A percentile compares a stretch with the other conserved stretches of the same genome.
Evolutionary conservation across 108 stramenopile species (phyloP).

Genomic region (Skeletonema potamos): DNA sequence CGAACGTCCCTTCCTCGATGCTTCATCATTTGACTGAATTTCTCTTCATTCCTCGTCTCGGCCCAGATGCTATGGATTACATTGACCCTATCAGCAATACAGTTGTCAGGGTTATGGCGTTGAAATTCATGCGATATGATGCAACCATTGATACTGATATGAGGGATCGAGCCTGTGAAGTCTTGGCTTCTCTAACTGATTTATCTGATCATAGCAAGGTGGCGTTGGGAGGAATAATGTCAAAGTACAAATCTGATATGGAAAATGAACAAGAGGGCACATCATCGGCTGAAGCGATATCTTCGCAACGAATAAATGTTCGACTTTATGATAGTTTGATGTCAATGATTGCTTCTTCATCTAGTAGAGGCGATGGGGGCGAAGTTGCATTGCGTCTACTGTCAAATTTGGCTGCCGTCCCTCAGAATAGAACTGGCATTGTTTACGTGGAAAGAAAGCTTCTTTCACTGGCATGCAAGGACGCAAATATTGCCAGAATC

Average conservation of each 20-base stretch:
- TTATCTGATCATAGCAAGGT: conserved; percentile 57
- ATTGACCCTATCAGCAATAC: conserved; percentile 70
- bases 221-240: conserved; percentile 50
- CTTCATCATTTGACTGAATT: conserved; percentile 65
- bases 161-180: conserved; percentile 77
- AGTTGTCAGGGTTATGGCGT: conserved; percentile 60
- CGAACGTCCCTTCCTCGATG: conserved; percentile 56
- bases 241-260: conserved; percentile 25
- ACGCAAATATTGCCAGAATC: conserved; percentile 66
- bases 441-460: conserved; percentile 68
- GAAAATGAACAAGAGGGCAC: conserved; percentile 1
- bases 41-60: conserved; percentile 74
- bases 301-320: conserved; percentile 38
- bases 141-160: conserved; percentile 76
- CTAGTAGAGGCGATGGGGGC: conserved; percentile 69
- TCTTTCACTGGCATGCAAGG: conserved; percentile 61
- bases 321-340: conserved; percentile 71
- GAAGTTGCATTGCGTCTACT: conserved; percentile 63
- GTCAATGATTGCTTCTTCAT: conserved; percentile 66
- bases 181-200: conserved; percentile 71
- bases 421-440: conserved; percentile 56
- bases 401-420: conserved; percentile 54
- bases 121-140: conserved; percentile 75
- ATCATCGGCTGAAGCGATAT: conserved; percentile 10
- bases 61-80: conserved; percentile 78